phyloP scores from a whole-genome alignment of 2,329 filamentous ascomycete species.

The Magnaporthiopsis poae region DNA sequence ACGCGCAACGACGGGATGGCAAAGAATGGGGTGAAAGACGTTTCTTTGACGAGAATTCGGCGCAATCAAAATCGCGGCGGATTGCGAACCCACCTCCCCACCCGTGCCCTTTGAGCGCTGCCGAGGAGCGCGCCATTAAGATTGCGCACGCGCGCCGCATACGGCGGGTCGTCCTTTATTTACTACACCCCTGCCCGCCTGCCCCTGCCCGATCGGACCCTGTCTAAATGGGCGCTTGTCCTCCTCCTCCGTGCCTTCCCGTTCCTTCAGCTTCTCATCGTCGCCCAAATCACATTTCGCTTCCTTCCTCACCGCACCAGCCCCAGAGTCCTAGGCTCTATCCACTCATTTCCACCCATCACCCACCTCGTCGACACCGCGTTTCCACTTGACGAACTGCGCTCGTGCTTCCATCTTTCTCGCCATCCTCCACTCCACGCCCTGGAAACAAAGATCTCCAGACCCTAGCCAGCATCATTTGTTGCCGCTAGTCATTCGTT shows the following conservation, averaged over 20 bases:
- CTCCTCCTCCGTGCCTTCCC: background rate
- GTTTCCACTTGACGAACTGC: background rate
- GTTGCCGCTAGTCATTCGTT: background rate
- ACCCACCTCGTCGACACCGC: background rate
- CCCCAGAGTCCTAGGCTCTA: background rate
- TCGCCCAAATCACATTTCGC: background rate
- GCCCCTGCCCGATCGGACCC: background rate
- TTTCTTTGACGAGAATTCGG: too few relatives aligned
- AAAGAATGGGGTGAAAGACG: background rate
- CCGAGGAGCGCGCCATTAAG: background rate
- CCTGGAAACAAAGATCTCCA: too few relatives aligned
- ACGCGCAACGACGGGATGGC: too few relatives aligned
- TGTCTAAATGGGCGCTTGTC: background rate
- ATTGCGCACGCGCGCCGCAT: background rate
- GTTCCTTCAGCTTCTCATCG: background rate
- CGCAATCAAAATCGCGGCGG: too few relatives aligned
- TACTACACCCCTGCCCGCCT: background rate
- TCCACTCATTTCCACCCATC: background rate
- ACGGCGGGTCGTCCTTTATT: background rate
- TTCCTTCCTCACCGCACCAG: background rate
- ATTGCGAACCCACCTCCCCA: background rate
- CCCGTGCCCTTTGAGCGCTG: background rate
- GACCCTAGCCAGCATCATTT: background rate
- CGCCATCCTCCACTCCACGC: too few relatives aligned
- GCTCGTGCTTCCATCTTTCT: background rate